phyloP scores from a whole-genome alignment of 2,329 filamentous ascomycete genomes.

The Aciculosporium take region DNA sequence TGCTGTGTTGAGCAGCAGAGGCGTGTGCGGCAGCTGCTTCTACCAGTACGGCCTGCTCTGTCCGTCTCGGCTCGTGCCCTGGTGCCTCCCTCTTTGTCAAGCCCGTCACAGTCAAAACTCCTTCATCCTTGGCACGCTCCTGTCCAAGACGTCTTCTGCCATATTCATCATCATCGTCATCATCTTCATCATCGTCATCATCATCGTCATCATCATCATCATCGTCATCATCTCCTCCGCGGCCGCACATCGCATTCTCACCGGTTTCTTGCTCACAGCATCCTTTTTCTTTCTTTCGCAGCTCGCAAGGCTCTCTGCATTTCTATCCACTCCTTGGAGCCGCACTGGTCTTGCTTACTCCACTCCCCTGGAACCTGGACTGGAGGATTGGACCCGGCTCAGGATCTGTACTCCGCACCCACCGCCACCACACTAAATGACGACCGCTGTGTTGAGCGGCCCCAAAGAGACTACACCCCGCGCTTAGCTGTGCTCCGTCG shows the following conservation, averaged over 20 bases:
- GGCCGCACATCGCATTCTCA: not conserved
- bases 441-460: constrained; percentile 3
- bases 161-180: not conserved
- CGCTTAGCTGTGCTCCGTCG: constrained; percentile 5
- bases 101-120: not conserved
- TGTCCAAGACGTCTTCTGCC: not conserved
- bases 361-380: not conserved
- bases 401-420: constrained; percentile 3
- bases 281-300: no score
- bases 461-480: constrained; percentile 5
- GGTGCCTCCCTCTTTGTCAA: no score
- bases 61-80: not conserved
- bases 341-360: not conserved
- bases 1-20: not conserved
- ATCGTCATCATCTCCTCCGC: not conserved
- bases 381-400: not conserved
- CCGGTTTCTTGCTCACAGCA: not conserved
- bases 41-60: not conserved
- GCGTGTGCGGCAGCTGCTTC: no score
- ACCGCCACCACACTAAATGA: constrained; percentile 5
- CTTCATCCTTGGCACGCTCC: not conserved
- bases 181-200: not conserved
- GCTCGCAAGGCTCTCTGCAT: not conserved
- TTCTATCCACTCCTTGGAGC: not conserved
- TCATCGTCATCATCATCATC: not conserved